Conservation (phyloP, 1,284 basidiomycete species). For the Austroboletus rostrupii region DNA sequence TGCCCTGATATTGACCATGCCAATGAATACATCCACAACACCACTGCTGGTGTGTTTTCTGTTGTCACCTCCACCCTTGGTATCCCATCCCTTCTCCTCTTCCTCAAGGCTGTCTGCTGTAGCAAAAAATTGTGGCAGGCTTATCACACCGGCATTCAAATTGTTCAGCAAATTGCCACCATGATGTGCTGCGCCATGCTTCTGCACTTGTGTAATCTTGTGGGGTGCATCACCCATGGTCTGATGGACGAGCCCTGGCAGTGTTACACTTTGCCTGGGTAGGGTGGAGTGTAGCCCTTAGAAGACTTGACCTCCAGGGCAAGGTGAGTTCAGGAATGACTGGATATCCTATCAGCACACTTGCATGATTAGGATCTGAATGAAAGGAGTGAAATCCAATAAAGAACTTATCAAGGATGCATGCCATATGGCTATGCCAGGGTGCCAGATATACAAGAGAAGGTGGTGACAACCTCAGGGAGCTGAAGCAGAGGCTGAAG, state of each 20-base stretch:
- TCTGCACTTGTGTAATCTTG: constrained; percentile 93
- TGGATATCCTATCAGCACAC: too few relatives aligned
- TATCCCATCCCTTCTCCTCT: constrained; percentile 95
- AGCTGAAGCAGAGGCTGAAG: too few relatives aligned
- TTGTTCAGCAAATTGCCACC: constrained; percentile 99
- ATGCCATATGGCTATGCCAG: too few relatives aligned
- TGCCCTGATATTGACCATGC: constrained; percentile 99
- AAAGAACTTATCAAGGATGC: too few relatives aligned
- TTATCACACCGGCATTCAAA: constrained; percentile 97
- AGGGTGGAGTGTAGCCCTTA: too few relatives aligned
- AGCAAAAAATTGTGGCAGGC: constrained; percentile 99
- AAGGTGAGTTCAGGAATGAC: too few relatives aligned
- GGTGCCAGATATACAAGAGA: too few relatives aligned
- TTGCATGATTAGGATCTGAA: too few relatives aligned
- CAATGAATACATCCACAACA: constrained; percentile 99
- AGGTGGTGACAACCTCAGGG: too few relatives aligned
- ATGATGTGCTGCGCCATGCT: constrained; percentile 99
- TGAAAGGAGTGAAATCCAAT: too few relatives aligned
- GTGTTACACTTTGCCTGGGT: too few relatives aligned
- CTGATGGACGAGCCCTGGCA: constrained; percentile 96
- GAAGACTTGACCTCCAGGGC: too few relatives aligned
- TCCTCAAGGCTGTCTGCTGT: constrained; percentile 96
- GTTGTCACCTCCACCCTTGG: constrained; percentile 98
- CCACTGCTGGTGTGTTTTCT: constrained; percentile 97
- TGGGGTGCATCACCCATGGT: constrained; percentile 95